Base-by-base conservation (phyloP, 441 rosid species). In the Cnidoscolus chayamansa region DNA sequence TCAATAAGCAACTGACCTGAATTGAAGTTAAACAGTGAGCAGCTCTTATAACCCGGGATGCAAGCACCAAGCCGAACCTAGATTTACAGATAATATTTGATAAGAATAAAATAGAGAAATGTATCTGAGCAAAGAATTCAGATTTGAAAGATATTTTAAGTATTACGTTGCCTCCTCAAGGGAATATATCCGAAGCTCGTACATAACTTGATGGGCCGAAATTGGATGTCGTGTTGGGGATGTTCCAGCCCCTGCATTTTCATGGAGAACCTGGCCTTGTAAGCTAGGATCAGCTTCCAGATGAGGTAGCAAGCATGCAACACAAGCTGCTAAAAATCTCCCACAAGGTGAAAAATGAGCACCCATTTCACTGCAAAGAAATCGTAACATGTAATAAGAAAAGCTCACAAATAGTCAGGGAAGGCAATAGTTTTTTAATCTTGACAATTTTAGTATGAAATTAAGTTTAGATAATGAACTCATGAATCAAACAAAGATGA, bases 21-120 rank as follows among this genome's bases (percentile, higher is more conserved):
- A 94, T 94, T 37, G 97, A 94, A 70, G 98, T 94, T 82, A 91
- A 85, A 80, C 96, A 94, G 76, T 91, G 97, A 30, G 96, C 96
- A 81, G 97, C 97, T 85, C 94, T 85, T 61, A 91, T 85, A 32
- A 90, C 90, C 45, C 93, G 84, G 53, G 98, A 91, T 77, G 82
- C 89, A 63, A 91, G 98, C 76, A 91, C 96, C 15, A 76, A 76
- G 75, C 94, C 97, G 80, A 91, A 94, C 50, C 97, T 91, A 84
- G 0, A 40, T 40, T 40, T 15, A 45, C 6, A 4, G 12, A 37
- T 6, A 37, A 35, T 0, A 40, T 62, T 8, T 7, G 53, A 77
- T 15, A 65, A 71, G 45, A 80, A 11, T 70, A 31, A 79, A 72
- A 45, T 49, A 62, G 59, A 65, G 63, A 69, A 70, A 40, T 2